Percentiles rank a stretch among this genome's conserved stretches.
Conservation (phyloP, 768 basidiomycete genomes). For the Termitomyces sp. region DNA sequence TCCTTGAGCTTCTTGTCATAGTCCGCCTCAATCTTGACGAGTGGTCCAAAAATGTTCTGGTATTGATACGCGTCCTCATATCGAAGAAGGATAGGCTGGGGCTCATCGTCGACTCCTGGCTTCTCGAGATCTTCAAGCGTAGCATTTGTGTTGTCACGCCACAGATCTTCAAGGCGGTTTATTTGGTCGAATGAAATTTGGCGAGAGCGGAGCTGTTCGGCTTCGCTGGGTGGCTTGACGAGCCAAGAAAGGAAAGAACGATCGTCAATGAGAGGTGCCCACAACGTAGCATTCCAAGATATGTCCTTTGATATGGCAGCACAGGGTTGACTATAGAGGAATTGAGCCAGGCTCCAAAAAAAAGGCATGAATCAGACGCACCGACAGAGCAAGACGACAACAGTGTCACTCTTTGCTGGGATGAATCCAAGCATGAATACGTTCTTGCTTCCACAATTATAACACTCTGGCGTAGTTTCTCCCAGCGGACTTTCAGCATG, state of each 20-base stretch:
- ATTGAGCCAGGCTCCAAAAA: not conserved
- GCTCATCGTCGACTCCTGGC: constrained; percentile 96
- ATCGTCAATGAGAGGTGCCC: constrained; percentile 98
- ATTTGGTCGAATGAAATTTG: constrained; percentile 98
- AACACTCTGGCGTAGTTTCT: constrained; percentile 97
- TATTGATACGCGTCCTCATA: constrained; percentile 99
- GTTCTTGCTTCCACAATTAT: constrained; percentile 98
- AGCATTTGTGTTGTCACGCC: constrained; percentile 94
- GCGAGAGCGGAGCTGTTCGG: constrained; percentile 91
- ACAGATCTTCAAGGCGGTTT: constrained; percentile 94
- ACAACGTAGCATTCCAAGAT: constrained; percentile 95
- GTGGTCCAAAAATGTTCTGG: constrained; percentile 98
- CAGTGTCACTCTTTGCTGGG: constrained; percentile 97
- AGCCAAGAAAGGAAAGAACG: constrained; percentile 99
- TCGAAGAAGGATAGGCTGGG: constrained; percentile 81
- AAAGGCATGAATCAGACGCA: constrained; percentile 33
- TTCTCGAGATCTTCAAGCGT: constrained; percentile 97
- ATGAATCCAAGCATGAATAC: constrained; percentile 99
- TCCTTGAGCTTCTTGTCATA: constrained; percentile 98
- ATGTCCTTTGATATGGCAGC: constrained; percentile 97
- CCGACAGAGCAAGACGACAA: constrained; percentile 96
- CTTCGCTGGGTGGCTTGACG: constrained; percentile 94
- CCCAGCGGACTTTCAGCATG: constrained; percentile 95
- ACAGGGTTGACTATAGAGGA: constrained; percentile 80
- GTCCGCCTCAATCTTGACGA: constrained; percentile 99